Evolutionary conservation across 345 rosid genomes (phyloP).

Genomic region (Sapria himalayana): DNA sequence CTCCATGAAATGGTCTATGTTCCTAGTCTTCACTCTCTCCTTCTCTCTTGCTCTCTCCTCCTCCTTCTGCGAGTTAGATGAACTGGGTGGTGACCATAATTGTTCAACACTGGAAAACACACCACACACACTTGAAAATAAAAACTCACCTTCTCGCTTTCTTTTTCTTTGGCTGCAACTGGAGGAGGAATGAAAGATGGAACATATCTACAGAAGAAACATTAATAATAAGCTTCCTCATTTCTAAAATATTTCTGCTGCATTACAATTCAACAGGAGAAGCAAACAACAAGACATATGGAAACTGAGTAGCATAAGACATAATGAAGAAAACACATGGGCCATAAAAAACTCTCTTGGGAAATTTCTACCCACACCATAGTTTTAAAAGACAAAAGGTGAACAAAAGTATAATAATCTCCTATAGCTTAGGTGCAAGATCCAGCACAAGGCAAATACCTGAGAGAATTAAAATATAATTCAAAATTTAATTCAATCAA

Average conservation of each 20-base stretch:
- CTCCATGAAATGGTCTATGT: conserved; percentile 95
- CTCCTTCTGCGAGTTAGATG: conserved; percentile 37
- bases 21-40: conserved; percentile 76
- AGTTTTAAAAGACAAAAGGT: no score
- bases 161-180: conserved; percentile 70
- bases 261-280: no score
- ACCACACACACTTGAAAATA: conserved; percentile 4
- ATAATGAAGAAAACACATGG: no score
- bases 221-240: conserved; percentile 22
- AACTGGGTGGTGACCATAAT: conserved; percentile 5
- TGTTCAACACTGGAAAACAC: conserved; percentile 6
- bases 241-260: conserved; percentile 7
- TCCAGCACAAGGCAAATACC: no score
- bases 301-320: no score
- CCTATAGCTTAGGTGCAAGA: no score
- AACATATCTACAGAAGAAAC: conserved; percentile 66
- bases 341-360: no score
- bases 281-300: no score
- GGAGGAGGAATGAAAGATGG: conserved; percentile 99
- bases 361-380: no score
- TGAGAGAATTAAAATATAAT: no score
- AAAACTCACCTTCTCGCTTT: conserved; percentile 55
- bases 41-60: conserved; percentile 59
- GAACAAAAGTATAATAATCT: no score
- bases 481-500: no score